Conservation (phyloP, 2,329 filamentous ascomycete genomes). For the Rutstroemia sp. region DNA sequence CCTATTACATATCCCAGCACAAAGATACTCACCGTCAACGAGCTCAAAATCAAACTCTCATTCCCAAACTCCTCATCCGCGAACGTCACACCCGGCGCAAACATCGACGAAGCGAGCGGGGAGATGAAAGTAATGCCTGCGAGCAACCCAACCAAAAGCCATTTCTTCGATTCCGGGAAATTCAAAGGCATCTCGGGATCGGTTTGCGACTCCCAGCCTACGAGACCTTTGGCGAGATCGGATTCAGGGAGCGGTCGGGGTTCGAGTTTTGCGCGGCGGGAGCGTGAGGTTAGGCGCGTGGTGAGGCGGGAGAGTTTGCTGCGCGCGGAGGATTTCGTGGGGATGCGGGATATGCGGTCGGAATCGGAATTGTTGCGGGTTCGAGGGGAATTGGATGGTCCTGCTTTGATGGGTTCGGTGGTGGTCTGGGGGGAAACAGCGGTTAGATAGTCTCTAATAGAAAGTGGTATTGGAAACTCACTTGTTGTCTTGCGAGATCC, state of each 20-base stretch:
- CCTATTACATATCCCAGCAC: constrained; percentile 21
- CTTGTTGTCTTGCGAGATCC: constrained; percentile 22
- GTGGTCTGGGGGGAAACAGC: constrained; percentile 10
- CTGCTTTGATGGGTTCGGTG: constrained; percentile 1
- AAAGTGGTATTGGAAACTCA: background rate
- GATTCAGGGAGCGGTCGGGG: constrained; percentile 33
- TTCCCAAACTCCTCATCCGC: constrained; percentile 53
- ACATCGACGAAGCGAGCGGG: constrained; percentile 43
- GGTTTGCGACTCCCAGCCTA: constrained; percentile 52
- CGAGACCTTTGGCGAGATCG: constrained; percentile 44
- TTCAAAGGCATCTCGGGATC: constrained; percentile 54
- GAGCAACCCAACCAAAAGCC: constrained; percentile 24
- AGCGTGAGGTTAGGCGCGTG: constrained; percentile 21
- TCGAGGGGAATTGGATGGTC: background rate
- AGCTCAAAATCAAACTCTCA: constrained; percentile 38
- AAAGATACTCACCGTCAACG: constrained; percentile 46
- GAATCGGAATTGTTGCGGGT: background rate
- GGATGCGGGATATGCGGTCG: constrained; percentile 2
- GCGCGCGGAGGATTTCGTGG: constrained; percentile 15
- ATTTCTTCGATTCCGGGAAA: constrained; percentile 31
- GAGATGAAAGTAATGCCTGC: constrained; percentile 31
- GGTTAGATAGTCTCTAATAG: background rate
- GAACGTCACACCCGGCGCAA: constrained; percentile 58
- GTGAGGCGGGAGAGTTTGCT: constrained; percentile 22
- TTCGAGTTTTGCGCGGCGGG: constrained; percentile 12